Conservation (phyloP, 306 rosid genomes). For the Nissolia schottii region DNA sequence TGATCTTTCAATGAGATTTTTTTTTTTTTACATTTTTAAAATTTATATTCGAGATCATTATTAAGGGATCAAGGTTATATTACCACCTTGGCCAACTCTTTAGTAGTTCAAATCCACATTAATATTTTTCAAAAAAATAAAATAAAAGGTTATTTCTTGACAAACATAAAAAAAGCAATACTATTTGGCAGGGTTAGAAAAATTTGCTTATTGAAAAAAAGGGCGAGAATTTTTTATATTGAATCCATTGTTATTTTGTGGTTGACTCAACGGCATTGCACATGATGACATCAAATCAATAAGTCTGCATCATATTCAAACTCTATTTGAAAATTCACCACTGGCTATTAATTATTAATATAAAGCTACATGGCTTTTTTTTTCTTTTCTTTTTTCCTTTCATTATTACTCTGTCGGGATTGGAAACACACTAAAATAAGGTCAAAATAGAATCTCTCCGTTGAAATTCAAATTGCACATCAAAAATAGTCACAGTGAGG, state of each 20-base stretch:
- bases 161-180: too few species aligned
- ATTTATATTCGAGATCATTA: too few species aligned
- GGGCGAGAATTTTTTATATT: too few species aligned
- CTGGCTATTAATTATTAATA: neutral
- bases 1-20: too few species aligned
- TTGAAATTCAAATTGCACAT: neutral
- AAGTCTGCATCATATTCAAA: neutral
- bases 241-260: neutral
- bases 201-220: too few species aligned
- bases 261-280: neutral
- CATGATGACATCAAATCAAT: constrained; percentile 9
- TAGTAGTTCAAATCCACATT: too few species aligned
- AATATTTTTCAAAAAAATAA: too few species aligned
- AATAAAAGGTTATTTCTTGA: too few species aligned
- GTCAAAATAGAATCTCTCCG: neutral
- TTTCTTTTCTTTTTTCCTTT: neutral
- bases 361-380: neutral
- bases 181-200: neutral
- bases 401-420: neutral
- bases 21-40: too few species aligned
- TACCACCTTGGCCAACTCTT: too few species aligned
- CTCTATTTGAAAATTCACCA: neutral
- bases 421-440: neutral
- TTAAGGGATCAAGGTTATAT: too few species aligned
- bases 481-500: neutral